Conservation (phyloP, 441 rosid genomes). For the Populus hybrid region DNA sequence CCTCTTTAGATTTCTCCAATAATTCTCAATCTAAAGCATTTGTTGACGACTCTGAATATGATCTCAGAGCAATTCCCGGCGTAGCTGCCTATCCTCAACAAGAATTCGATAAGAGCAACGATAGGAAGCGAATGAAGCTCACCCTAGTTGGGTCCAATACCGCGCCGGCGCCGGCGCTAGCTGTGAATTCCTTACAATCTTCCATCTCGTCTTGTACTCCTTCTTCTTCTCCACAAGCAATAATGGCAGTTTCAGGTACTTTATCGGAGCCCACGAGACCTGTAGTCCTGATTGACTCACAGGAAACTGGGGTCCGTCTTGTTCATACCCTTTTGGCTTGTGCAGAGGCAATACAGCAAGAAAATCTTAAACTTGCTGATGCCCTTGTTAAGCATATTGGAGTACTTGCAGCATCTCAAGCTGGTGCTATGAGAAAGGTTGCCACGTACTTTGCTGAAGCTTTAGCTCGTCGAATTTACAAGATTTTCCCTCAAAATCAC, state of each 20-base stretch:
- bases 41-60: slow-evolving; percentile 52
- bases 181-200: background rate
- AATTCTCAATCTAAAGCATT: slow-evolving; percentile 16
- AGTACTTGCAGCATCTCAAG: slow-evolving; percentile 56
- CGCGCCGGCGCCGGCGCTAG: background rate
- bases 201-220: background rate
- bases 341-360: slow-evolving; percentile 75
- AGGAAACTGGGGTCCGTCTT: slow-evolving; percentile 75
- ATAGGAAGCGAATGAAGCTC: slow-evolving; percentile 38
- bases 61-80: slow-evolving; percentile 78
- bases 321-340: slow-evolving; percentile 86
- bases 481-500: slow-evolving; percentile 40
- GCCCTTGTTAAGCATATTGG: slow-evolving; percentile 71
- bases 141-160: slow-evolving; percentile 13
- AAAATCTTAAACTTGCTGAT: slow-evolving; percentile 57
- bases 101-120: slow-evolving; percentile 9
- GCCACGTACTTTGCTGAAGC: slow-evolving; percentile 92
- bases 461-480: slow-evolving; percentile 71
- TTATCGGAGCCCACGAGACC: slow-evolving; percentile 33
- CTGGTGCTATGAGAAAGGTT: slow-evolving; percentile 89
- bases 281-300: slow-evolving; percentile 64
- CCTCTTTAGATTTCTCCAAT: slow-evolving; percentile 24
- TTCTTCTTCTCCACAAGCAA: slow-evolving; percentile 17
- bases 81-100: slow-evolving; percentile 53
- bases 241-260: slow-evolving; percentile 13